Evolutionary conservation across 2,329 filamentous ascomycete genomes (phyloP).

Genomic region (Diaporthe helianthi): DNA sequence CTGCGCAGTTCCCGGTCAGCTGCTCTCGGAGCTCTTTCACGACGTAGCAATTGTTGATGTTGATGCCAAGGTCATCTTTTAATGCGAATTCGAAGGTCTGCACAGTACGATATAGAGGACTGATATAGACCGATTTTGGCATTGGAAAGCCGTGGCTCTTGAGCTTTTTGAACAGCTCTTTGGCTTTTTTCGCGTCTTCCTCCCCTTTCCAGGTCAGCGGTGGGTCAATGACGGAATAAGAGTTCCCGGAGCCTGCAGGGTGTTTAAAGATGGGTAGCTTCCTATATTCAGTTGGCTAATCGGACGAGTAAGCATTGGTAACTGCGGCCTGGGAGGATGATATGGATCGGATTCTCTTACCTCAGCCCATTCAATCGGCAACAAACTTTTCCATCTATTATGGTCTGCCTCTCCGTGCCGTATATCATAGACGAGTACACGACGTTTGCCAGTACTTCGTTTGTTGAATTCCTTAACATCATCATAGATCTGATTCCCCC

Average conservation of each 20-base stretch:
- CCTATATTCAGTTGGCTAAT: background rate
- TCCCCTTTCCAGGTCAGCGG: background rate
- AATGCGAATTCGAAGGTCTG: background rate
- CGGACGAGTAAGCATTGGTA: background rate
- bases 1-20: background rate
- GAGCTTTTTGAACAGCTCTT: background rate
- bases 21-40: background rate
- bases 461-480: background rate
- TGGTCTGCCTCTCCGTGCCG: background rate
- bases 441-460: accelerated
- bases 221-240: background rate
- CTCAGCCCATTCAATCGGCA: background rate
- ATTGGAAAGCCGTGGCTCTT: background rate
- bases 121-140: background rate
- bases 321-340: background rate
- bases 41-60: background rate
- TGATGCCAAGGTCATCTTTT: background rate
- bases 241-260: too few species aligned
- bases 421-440: background rate
- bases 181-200: background rate
- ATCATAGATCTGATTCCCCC: background rate
- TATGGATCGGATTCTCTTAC: background rate
- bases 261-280: background rate
- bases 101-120: background rate
- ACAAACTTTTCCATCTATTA: background rate